phyloP scores from a whole-genome alignment of 2,329 filamentous ascomycete species.

The Diaporthe sp. region DNA sequence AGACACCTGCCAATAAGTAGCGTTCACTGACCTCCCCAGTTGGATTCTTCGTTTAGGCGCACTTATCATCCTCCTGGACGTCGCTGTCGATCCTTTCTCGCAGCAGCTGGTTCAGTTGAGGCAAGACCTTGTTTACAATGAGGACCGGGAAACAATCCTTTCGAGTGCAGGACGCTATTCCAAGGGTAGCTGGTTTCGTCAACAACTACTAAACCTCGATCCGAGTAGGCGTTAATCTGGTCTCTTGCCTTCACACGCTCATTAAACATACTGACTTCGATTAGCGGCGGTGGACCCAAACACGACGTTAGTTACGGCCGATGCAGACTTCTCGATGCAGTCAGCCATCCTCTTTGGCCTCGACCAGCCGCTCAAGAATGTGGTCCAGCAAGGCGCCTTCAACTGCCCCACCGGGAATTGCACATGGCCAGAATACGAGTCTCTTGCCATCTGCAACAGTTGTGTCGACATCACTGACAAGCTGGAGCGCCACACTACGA shows the following conservation, averaged over 20 bases:
- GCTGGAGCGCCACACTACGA: background rate
- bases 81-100: slow-evolving; percentile 33
- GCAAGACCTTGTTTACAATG: slow-evolving; percentile 18
- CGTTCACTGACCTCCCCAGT: background rate
- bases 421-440: slow-evolving; percentile 29
- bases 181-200: slow-evolving; percentile 15
- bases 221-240: background rate
- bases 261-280: background rate
- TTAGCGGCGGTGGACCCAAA: background rate
- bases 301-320: background rate
- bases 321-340: slow-evolving; percentile 36
- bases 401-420: slow-evolving; percentile 32
- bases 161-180: slow-evolving; percentile 12
- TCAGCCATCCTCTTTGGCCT: slow-evolving; percentile 33
- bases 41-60: slow-evolving; percentile 28
- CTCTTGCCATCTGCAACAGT: slow-evolving; percentile 30
- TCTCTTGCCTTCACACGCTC: background rate
- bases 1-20: background rate
- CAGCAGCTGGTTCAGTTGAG: slow-evolving; percentile 34
- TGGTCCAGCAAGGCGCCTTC: slow-evolving; percentile 16
- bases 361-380: slow-evolving; percentile 14
- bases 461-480: slow-evolving; percentile 18
- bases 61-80: slow-evolving; percentile 2
- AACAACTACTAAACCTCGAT: background rate
- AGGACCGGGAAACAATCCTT: background rate